These are phyloP conservation scores for Pichia cephalocereana DNA, from an alignment of 805 yeast genomes.

Conservation along the genomic window DNA sequence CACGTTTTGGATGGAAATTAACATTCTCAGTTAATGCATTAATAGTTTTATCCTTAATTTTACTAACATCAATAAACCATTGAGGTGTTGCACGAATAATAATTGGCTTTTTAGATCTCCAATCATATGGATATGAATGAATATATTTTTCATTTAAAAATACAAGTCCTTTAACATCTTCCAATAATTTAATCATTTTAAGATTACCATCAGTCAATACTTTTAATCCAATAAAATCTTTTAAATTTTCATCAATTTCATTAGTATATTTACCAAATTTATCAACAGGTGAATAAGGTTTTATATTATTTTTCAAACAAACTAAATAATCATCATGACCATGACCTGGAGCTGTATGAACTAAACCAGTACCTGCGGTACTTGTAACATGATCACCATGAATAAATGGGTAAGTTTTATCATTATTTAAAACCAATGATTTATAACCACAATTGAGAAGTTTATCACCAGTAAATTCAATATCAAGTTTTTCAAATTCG, in stretches of 20 bases:
- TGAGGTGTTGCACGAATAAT: conserved; percentile 92
- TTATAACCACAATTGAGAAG: conserved; percentile 37
- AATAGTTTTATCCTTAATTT: conserved; percentile 55
- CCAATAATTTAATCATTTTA: conserved; percentile 35
- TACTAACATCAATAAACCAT: conserved; percentile 86
- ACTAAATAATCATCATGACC: conserved; percentile 87
- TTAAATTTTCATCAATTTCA: conserved; percentile 37
- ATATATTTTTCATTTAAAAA: conserved; percentile 39
- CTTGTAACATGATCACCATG: conserved; percentile 78
- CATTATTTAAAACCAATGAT: conserved; percentile 40
- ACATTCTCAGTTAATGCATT: conserved; percentile 49
- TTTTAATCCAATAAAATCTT: conserved; percentile 40
- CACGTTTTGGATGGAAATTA: conserved; percentile 64
- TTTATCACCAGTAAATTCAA: conserved; percentile 32
- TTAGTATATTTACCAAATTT: conserved; percentile 56
- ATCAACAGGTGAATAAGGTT: conserved; percentile 72
- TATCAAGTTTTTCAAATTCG: conserved; percentile 14
- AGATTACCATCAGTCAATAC: conserved; percentile 56
- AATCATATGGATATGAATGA: conserved; percentile 93
- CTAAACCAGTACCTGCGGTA: conserved; percentile 86
- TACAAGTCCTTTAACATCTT: conserved; percentile 36
- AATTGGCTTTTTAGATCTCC: conserved; percentile 96
- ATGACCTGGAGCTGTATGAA: conserved; percentile 97
- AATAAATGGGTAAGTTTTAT: conserved; percentile 45
- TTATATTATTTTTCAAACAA: conserved; percentile 49